A percentile compares a stretch with the other conserved stretches of the same genome.
Conservation (phyloP, 108 stramenopile genomes). For the Nitzschia sp. region DNA sequence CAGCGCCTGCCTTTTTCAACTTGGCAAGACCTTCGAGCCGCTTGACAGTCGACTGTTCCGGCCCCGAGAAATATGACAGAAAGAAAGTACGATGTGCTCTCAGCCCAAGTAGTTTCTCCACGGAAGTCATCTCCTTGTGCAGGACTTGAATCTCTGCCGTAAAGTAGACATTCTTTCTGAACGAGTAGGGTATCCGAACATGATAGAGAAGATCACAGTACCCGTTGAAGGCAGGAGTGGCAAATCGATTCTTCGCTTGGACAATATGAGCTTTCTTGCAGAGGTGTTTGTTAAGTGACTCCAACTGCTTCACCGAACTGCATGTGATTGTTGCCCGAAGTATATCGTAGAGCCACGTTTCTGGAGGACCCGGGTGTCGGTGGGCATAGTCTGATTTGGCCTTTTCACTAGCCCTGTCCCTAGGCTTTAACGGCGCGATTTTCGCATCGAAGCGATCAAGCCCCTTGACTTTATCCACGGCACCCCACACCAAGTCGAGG, state of each 20-base stretch:
- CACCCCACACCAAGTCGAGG: conserved; percentile 1
- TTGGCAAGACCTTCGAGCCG: conserved; percentile 25
- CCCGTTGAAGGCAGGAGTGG: conserved; percentile 33
- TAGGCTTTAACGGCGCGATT: conserved; percentile 21
- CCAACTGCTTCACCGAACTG: conserved; percentile 34
- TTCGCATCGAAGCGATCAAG: conserved; percentile 10
- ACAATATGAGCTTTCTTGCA: conserved; percentile 38
- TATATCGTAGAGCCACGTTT: conserved; percentile 40
- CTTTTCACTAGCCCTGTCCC: conserved; percentile 26
- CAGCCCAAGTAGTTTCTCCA: conserved; percentile 28
- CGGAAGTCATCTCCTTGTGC: conserved; percentile 30
- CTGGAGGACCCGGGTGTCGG: conserved; percentile 34
- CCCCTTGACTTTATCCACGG: conserved; percentile 3
- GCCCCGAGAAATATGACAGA: conserved; percentile 31
- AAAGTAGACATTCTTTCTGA: conserved; percentile 30
- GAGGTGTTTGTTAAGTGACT: conserved; percentile 33
- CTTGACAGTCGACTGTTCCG: conserved; percentile 3
- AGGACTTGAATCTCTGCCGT: conserved; percentile 37
- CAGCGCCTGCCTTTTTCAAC: conserved; percentile 20
- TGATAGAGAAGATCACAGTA: conserved; percentile 41
- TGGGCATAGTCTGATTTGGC: conserved; percentile 31
- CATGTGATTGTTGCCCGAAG: conserved; percentile 28
- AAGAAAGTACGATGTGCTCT: conserved; percentile 28
- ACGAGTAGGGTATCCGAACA: conserved; percentile 34
- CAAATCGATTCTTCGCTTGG: conserved; percentile 32